Evolutionary conservation across 2,329 filamentous ascomycete genomes (phyloP).

Genomic region (Chalaropsis ovoidea): DNA sequence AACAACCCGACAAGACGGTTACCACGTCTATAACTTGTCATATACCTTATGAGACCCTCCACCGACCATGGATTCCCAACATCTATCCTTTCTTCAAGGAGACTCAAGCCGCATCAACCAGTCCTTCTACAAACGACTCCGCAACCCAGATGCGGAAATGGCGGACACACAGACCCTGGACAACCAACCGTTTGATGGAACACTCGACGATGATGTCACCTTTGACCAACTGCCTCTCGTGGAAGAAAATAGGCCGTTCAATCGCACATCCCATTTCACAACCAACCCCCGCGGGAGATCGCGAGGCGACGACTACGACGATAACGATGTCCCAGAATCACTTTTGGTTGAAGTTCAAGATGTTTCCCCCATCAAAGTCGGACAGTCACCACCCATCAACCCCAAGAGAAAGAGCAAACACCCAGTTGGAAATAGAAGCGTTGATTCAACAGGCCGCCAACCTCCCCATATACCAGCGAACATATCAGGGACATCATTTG

Average conservation of each 20-base stretch:
- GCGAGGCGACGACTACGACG: slow-evolving; percentile 39
- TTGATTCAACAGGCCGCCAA: slow-evolving; percentile 31
- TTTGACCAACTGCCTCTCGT: slow-evolving; percentile 38
- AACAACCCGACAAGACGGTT: not conserved
- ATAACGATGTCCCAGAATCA: slow-evolving; percentile 55
- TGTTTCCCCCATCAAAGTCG: slow-evolving; percentile 21
- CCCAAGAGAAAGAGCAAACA: slow-evolving; percentile 28
- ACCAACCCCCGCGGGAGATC: not conserved
- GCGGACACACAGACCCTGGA: not conserved
- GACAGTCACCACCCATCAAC: slow-evolving; percentile 25
- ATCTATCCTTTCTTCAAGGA: slow-evolving; percentile 40
- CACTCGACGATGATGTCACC: slow-evolving; percentile 37
- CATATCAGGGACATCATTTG: not conserved
- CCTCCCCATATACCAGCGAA: not conserved
- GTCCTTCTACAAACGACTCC: slow-evolving; percentile 44
- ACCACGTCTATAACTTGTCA: not conserved
- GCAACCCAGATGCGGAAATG: slow-evolving; percentile 26
- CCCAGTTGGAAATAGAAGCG: slow-evolving; percentile 33
- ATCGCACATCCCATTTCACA: slow-evolving; percentile 28
- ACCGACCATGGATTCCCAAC: slow-evolving; percentile 28
- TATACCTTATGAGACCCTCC: not conserved
- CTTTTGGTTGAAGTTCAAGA: slow-evolving; percentile 49
- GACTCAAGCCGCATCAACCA: slow-evolving; percentile 32
- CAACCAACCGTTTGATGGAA: slow-evolving; percentile 34
- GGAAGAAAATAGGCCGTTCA: slow-evolving; percentile 40